A percentile compares a stretch with the other conserved stretches of the same genome.
phyloP scores from a whole-genome alignment of 1,284 basidiomycete species.

The Ustilago esculenta region DNA sequence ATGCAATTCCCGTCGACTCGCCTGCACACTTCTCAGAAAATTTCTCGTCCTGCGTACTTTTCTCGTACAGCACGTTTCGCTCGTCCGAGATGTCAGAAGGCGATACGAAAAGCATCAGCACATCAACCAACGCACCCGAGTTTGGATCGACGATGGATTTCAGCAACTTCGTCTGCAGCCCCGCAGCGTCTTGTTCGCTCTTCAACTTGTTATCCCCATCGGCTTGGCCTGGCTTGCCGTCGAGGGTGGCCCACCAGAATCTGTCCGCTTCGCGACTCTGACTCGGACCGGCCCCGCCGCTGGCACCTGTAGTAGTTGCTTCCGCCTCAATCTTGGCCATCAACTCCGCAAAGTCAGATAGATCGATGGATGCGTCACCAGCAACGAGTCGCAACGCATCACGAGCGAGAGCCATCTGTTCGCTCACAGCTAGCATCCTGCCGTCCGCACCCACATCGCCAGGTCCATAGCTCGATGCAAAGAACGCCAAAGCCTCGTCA shows the following conservation, averaged over 20 bases:
- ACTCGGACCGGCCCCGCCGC: neutral
- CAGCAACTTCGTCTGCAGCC: constrained; percentile 18
- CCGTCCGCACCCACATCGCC: constrained; percentile 1
- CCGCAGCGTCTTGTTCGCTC: constrained; percentile 6
- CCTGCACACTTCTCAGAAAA: neutral
- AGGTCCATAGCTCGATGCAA: constrained; percentile 3
- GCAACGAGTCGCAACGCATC: constrained; percentile 22
- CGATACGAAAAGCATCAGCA: constrained; percentile 36
- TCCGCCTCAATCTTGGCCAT: constrained; percentile 23
- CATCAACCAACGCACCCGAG: constrained; percentile 33
- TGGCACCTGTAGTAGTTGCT: neutral
- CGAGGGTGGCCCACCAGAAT: constrained; percentile 36
- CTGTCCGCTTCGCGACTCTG: constrained; percentile 13
- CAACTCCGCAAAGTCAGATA: constrained; percentile 27
- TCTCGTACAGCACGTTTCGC: constrained; percentile 30
- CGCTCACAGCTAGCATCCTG: constrained; percentile 33
- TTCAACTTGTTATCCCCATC: neutral
- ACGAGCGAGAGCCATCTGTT: constrained; percentile 42
- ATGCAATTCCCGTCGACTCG: neutral
- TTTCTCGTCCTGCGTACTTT: constrained; percentile 1
- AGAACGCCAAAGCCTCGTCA: constrained; percentile 15
- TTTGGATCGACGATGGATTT: constrained; percentile 25
- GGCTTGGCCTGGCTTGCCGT: constrained; percentile 2
- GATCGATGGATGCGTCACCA: constrained; percentile 18
- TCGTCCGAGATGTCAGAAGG: constrained; percentile 38